Conservation (phyloP, 2,329 filamentous ascomycete genomes). For the Botrytis galanthina region DNA sequence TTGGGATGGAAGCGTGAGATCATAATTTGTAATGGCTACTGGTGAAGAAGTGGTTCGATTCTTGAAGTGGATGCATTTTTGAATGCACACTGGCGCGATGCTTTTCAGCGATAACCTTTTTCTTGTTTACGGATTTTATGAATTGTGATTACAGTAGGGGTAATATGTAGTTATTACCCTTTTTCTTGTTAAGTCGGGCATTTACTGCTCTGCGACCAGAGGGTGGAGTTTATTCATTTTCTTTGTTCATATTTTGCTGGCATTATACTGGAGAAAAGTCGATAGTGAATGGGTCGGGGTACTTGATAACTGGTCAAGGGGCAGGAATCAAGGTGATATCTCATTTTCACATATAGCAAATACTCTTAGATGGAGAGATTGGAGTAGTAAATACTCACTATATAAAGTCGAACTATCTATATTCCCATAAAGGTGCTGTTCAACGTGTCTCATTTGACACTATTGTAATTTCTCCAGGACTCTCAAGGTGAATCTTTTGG, state of each 20-base stretch:
- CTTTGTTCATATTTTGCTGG: conserved; percentile 13
- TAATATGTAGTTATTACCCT: not conserved
- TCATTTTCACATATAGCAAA: not conserved
- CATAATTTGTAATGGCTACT: not conserved
- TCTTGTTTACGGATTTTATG: conserved; percentile 19
- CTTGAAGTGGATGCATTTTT: conserved; percentile 14
- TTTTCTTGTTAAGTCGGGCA: not conserved
- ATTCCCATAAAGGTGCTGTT: not conserved
- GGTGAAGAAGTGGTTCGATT: not conserved
- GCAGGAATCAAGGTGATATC: not conserved
- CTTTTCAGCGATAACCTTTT: conserved; percentile 15
- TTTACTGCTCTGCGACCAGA: not conserved
- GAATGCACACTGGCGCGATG: conserved; percentile 10
- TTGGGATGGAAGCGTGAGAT: conserved; percentile 21
- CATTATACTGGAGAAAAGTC: not conserved
- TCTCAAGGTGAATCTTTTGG: not conserved
- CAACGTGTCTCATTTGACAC: not conserved
- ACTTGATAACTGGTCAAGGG: not conserved
- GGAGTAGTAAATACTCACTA: not conserved
- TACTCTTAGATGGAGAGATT: not conserved
- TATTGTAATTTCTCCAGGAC: not conserved
- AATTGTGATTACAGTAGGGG: conserved; percentile 13
- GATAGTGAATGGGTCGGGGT: not conserved
- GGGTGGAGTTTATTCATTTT: conserved; percentile 3
- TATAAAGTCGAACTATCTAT: conserved; percentile 3